Percentiles rank a stretch among this genome's conserved stretches.
phyloP scores from a whole-genome alignment of 2,329 filamentous ascomycete species.

The Beauveria bassiana region DNA sequence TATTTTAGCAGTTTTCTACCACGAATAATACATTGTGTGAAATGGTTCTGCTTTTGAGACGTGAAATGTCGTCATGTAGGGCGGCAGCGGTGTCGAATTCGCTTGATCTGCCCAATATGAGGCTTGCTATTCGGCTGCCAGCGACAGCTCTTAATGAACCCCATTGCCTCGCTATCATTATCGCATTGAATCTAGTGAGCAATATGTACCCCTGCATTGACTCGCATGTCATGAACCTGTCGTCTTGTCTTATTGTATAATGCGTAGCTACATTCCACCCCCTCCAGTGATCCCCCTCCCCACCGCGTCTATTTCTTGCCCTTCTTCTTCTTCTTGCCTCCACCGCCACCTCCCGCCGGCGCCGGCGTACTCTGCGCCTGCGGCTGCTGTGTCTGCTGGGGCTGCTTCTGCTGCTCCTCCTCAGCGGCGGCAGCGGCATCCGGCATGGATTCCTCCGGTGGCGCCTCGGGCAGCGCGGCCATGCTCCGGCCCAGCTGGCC shows the following conservation, averaged over 20 bases:
- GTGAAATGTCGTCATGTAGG: neutral
- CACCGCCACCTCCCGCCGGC: conserved; percentile 25
- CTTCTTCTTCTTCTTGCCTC: conserved; percentile 62
- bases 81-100: neutral
- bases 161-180: too few relatives aligned
- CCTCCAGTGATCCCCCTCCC: too few relatives aligned
- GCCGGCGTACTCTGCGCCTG: conserved; percentile 15
- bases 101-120: neutral
- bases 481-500: conserved; percentile 67
- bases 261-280: neutral
- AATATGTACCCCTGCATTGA: neutral
- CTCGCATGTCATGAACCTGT: neutral
- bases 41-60: neutral
- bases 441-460: conserved; percentile 29
- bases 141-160: too few relatives aligned
- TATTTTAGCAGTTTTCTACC: conserved; percentile 12
- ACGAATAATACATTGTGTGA: conserved; percentile 1
- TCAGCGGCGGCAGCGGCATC: conserved; percentile 5
- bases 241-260: neutral
- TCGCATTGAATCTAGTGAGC: neutral
- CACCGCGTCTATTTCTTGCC: conserved; percentile 50
- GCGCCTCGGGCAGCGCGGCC: conserved; percentile 43
- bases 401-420: conserved; percentile 23
- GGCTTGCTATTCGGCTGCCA: too few relatives aligned
- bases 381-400: conserved; percentile 13